Evolutionary conservation across 768 basidiomycete genomes (phyloP).

Genomic region (Suillus decipiens): DNA sequence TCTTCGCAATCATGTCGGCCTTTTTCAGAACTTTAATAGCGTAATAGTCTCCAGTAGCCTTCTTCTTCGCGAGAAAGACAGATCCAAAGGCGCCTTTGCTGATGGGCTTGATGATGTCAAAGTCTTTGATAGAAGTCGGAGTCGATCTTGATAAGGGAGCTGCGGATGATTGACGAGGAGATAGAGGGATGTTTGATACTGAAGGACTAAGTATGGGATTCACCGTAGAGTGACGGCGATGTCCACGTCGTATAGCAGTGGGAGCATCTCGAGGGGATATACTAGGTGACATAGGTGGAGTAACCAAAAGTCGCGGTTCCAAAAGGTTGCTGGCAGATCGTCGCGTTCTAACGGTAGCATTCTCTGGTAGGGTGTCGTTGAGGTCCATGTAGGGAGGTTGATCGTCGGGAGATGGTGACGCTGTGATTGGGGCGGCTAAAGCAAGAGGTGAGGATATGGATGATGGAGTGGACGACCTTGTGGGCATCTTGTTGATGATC

Average conservation of each 20-base stretch:
- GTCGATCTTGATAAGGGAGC: conserved; percentile 78
- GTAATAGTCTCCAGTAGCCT: conserved; percentile 96
- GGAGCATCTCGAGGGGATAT: conserved; percentile 54
- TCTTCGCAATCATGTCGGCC: conserved; percentile 99
- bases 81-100: conserved; percentile 98
- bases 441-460: conserved; percentile 88
- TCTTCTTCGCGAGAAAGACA: conserved; percentile 98
- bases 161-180: conserved; percentile 81
- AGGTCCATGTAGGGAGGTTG: conserved; percentile 65
- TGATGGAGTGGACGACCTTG: conserved; percentile 85
- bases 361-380: conserved; percentile 47
- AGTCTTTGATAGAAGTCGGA: conserved; percentile 95
- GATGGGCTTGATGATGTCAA: conserved; percentile 99
- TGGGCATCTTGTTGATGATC: conserved; percentile 51
- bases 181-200: conserved; percentile 57
- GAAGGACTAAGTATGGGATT: conserved; percentile 64
- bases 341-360: conserved; percentile 56
- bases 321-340: conserved; percentile 68
- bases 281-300: conserved; percentile 70
- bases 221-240: conserved; percentile 74
- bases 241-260: conserved; percentile 49
- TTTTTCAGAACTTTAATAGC: conserved; percentile 99
- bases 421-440: conserved; percentile 81
- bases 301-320: conserved; percentile 65
- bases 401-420: conserved; percentile 61